Conservation (phyloP, 2,329 filamentous ascomycete species). For the Pseudogymnoascus sp. region DNA sequence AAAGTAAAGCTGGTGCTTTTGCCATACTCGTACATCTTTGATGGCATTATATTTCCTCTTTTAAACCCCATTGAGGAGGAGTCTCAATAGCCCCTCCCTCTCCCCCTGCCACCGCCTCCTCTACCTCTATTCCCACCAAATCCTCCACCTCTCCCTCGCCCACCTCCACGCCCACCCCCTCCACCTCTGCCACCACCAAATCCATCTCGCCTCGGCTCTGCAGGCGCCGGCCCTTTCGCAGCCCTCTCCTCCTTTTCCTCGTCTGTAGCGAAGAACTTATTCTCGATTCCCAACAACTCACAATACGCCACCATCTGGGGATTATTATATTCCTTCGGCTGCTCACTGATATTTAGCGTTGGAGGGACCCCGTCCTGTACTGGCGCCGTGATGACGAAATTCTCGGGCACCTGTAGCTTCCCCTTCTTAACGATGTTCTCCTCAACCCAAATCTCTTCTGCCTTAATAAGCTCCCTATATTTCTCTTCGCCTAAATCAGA, state of each 20-base stretch:
- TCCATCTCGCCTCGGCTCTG: constrained; percentile 27
- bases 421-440: constrained; percentile 59
- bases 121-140: constrained; percentile 1
- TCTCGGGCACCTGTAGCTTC: constrained; percentile 64
- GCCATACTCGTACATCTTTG: background rate
- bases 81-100: background rate
- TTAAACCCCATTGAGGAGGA: background rate
- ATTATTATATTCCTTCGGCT: constrained; percentile 77
- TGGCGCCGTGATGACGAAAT: constrained; percentile 73
- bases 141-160: constrained; percentile 13
- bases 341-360: constrained; percentile 41
- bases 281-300: constrained; percentile 66
- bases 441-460: constrained; percentile 72
- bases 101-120: background rate
- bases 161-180: constrained; percentile 29
- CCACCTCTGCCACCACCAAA: constrained; percentile 26
- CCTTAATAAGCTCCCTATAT: constrained; percentile 62
- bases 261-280: constrained; percentile 66
- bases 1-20: background rate
- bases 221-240: constrained; percentile 48
- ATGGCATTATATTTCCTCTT: background rate
- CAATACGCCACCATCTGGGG: constrained; percentile 82
- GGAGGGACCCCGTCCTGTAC: constrained; percentile 54
- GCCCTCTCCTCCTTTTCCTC: constrained; percentile 60
- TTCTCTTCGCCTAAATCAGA: constrained; percentile 59